Conservation (phyloP, 805 yeast species). For the Cyberlindnera veronae region DNA sequence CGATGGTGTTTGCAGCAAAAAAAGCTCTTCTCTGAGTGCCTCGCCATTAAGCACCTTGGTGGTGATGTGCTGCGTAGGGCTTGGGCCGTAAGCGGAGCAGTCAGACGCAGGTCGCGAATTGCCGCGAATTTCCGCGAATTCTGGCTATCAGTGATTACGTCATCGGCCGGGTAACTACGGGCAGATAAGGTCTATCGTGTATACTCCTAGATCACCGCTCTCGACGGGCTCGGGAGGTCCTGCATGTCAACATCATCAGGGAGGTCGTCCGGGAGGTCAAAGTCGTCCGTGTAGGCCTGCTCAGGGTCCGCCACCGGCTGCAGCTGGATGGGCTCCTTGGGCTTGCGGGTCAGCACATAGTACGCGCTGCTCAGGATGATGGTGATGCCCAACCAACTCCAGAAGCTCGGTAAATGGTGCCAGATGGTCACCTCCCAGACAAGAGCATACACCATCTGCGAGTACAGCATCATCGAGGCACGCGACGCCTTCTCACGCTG, state of each 20-base stretch:
- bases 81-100: background rate
- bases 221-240: constrained; percentile 4
- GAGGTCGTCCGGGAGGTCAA: constrained; percentile 1
- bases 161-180: background rate
- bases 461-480: constrained; percentile 70
- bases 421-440: constrained; percentile 71
- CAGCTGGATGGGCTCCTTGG: constrained; percentile 22
- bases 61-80: too few relatives aligned
- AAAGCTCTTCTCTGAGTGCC: background rate
- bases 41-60: constrained; percentile 8
- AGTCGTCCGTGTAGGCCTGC: background rate
- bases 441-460: constrained; percentile 75
- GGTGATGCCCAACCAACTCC: constrained; percentile 66
- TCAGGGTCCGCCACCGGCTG: background rate
- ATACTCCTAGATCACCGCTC: constrained; percentile 3
- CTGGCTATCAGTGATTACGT: background rate
- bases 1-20: background rate
- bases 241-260: constrained; percentile 3
- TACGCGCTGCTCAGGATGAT: constrained; percentile 66
- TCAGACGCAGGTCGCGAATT: background rate
- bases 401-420: constrained; percentile 66
- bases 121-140: too few relatives aligned
- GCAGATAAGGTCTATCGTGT: background rate
- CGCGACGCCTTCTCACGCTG: constrained; percentile 78
- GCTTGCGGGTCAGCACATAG: constrained; percentile 52